phyloP scores from a whole-genome alignment of 495 filamentous ascomycete genomes.

The Astrothelium macrocarpum region DNA sequence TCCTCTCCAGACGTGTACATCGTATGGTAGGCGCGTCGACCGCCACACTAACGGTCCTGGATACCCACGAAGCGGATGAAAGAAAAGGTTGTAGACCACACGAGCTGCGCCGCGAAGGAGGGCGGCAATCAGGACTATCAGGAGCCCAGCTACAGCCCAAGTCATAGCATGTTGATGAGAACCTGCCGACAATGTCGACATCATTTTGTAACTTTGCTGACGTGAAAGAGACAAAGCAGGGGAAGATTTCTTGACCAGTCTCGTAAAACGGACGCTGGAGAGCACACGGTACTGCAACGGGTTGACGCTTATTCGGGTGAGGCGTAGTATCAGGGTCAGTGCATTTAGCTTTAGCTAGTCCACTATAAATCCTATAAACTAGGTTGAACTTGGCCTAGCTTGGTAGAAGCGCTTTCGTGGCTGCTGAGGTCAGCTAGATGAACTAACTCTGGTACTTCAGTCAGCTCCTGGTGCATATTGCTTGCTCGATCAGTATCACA shows the following conservation, averaged over 20 bases:
- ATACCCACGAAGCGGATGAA: constrained; percentile 41
- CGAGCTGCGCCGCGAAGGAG: background rate
- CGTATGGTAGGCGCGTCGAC: constrained; percentile 16
- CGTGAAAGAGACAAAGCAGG: background rate
- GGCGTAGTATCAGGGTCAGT: too few species aligned
- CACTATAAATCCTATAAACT: too few species aligned
- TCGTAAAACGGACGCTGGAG: background rate
- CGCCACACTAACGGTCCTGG: constrained; percentile 38
- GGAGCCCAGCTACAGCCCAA: background rate
- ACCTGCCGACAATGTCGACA: background rate
- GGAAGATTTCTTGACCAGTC: background rate
- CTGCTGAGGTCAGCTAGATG: too few species aligned
- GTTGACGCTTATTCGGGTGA: background rate
- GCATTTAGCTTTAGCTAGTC: too few species aligned
- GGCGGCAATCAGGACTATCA: background rate
- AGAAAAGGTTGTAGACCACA: constrained; percentile 37
- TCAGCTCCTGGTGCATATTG: too few species aligned
- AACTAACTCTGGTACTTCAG: too few species aligned
- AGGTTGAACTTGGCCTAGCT: too few species aligned
- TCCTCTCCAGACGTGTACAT: constrained; percentile 15
- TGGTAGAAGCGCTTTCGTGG: too few species aligned
- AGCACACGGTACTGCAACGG: background rate
- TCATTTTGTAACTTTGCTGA: background rate
- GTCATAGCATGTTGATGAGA: background rate
- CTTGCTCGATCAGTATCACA: too few species aligned